Percentiles rank a stretch among this genome's conserved stretches.
phyloP scores from a whole-genome alignment of 345 rosid genomes.

The Lepidium aucheri region DNA sequence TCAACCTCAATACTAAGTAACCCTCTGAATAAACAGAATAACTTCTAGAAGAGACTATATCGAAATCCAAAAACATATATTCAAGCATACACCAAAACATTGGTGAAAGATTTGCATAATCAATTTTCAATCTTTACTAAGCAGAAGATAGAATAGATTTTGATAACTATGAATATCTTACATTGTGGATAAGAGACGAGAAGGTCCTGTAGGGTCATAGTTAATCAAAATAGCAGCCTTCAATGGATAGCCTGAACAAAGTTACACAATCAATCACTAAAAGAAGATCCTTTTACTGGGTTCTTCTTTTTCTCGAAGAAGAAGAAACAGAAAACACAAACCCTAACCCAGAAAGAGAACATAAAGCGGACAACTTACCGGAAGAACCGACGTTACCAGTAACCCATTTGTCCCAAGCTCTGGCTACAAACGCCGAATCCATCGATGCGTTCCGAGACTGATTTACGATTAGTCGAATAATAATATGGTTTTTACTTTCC shows the following conservation, averaged over 20 bases:
- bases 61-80: not conserved
- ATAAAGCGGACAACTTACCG: conserved; percentile 24
- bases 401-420: conserved; percentile 78
- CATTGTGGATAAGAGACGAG: conserved; percentile 79
- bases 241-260: conserved; percentile 48
- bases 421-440: conserved; percentile 61
- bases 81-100: not conserved
- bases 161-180: conserved; percentile 13
- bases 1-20: conserved; percentile 6
- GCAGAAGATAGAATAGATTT: not conserved
- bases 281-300: not conserved
- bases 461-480: not conserved
- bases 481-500: not conserved
- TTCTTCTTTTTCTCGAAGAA: not conserved
- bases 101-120: not conserved
- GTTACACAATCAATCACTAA: conserved; percentile 3
- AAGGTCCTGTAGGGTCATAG: conserved; percentile 66
- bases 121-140: not conserved
- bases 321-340: not conserved
- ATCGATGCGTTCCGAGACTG: conserved; percentile 14
- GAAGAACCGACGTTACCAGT: conserved; percentile 46
- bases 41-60: not conserved
- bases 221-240: conserved; percentile 70
- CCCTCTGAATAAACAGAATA: not conserved
- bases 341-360: not conserved